Evolutionary conservation across 768 basidiomycete species (phyloP).

Genomic region (Hericium erinaceus): DNA sequence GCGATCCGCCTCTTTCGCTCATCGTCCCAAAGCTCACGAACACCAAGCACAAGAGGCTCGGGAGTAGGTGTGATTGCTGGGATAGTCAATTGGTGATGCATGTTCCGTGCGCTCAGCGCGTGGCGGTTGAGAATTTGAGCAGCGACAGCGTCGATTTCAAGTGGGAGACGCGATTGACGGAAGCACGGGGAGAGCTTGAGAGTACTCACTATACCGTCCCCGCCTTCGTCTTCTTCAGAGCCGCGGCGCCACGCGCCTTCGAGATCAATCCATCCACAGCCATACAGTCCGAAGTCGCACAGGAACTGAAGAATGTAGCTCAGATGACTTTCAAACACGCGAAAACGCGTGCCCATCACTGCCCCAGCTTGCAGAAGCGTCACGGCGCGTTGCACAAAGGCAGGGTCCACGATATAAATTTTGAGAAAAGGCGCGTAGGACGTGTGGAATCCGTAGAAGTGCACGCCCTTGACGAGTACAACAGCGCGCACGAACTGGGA

Average conservation of each 20-base stretch:
- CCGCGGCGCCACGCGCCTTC: slow-evolving; percentile 55
- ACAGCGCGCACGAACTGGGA: slow-evolving; percentile 66
- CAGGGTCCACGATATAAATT: slow-evolving; percentile 66
- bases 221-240: slow-evolving; percentile 24
- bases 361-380: slow-evolving; percentile 76
- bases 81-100: slow-evolving; percentile 59
- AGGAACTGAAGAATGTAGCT: slow-evolving; percentile 86
- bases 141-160: slow-evolving; percentile 80
- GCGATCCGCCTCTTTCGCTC: slow-evolving; percentile 68
- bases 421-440: slow-evolving; percentile 86
- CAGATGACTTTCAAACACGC: slow-evolving; percentile 85
- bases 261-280: slow-evolving; percentile 84
- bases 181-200: slow-evolving; percentile 49
- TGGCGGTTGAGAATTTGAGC: slow-evolving; percentile 84
- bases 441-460: slow-evolving; percentile 91
- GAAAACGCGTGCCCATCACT: slow-evolving; percentile 71
- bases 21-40: slow-evolving; percentile 95
- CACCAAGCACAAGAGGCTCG: slow-evolving; percentile 77
- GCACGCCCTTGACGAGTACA: slow-evolving; percentile 84
- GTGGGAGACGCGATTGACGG: slow-evolving; percentile 55
- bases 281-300: slow-evolving; percentile 91
- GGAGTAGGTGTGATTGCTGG: slow-evolving; percentile 39
- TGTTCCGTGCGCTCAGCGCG: slow-evolving; percentile 49
- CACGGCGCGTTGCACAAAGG: slow-evolving; percentile 54
- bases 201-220: slow-evolving; percentile 16